phyloP scores from a whole-genome alignment of 371 early-diverging fungal species.

The Funneliformis caledonium region DNA sequence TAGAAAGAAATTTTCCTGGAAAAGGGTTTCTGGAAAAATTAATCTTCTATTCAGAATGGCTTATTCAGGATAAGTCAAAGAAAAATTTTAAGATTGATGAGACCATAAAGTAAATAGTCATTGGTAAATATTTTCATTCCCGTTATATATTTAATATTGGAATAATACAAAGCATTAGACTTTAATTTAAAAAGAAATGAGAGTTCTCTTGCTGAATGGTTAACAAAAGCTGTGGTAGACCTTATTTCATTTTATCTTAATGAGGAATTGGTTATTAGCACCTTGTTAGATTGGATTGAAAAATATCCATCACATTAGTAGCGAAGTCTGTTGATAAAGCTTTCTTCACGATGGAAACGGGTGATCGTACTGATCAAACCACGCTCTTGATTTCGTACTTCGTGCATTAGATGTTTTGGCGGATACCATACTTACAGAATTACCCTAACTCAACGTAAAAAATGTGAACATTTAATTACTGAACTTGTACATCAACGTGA shows the following conservation, averaged over 20 bases:
- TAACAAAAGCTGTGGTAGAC: slow-evolving; percentile 75
- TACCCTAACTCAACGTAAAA: slow-evolving; percentile 86
- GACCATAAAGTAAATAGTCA: too few relatives aligned
- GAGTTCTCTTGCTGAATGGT: slow-evolving; percentile 77
- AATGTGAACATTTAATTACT: slow-evolving; percentile 97
- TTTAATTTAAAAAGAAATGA: slow-evolving; percentile 93
- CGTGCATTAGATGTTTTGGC: slow-evolving; percentile 86
- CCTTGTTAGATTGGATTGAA: slow-evolving; percentile 87
- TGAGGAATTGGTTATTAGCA: slow-evolving; percentile 59
- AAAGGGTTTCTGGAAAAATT: too few relatives aligned
- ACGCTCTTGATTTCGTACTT: slow-evolving; percentile 69
- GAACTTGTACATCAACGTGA: slow-evolving; percentile 98
- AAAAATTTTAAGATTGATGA: too few relatives aligned
- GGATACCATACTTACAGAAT: slow-evolving; percentile 88
- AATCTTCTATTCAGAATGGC: too few relatives aligned
- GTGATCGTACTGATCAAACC: slow-evolving; percentile 44
- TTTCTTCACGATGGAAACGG: slow-evolving; percentile 55
- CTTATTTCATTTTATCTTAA: slow-evolving; percentile 70
- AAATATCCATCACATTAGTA: slow-evolving; percentile 91
- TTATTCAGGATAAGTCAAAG: too few relatives aligned
- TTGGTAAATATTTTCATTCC: too few relatives aligned
- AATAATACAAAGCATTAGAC: slow-evolving; percentile 44
- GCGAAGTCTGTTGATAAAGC: slow-evolving; percentile 85
- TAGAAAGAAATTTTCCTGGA: too few relatives aligned
- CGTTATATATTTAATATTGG: too few relatives aligned